Evolutionary conservation across 495 filamentous ascomycete genomes (phyloP), one percentile per base, ranked within the genome.

Genomic region (Xylaria nigripes): DNA sequence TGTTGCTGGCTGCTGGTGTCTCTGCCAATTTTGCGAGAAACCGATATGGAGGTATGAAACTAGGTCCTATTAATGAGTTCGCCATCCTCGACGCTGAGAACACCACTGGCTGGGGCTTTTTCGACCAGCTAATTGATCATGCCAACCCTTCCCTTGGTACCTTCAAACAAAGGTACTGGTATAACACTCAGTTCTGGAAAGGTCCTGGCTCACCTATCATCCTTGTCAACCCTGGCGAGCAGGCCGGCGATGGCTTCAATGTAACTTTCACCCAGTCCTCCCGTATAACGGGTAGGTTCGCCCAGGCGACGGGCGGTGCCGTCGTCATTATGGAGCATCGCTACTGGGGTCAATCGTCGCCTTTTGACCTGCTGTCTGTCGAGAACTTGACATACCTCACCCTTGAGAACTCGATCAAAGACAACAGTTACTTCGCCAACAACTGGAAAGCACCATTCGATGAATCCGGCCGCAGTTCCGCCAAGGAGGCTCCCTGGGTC

Each of bases 311-410:
- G 30, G 72, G 77, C 36, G 81, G 72, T 46, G 81, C 81, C 15
- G 76, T 78, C n/a, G 61, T 84, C 38, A 65, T 82, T 48, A 51
- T 84, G 46, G 81, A 84, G 61, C 81, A 80, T 59, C 70, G 79
- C 50, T 82, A 81, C 59, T 84, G 76, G 76, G 80, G 80, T n/a
- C 68, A 70, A 49, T 84, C 80, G 6, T 82, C 81, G 1, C 84
- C 84, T 1, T 85, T 76, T 57, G 63, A 69, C 13, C 63, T 68
- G 16, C 65, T 86, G 49, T 80, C 73, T 0, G 67, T 76, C 8
- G 66, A 82, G 54, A 84, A 78, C 18, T 64, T 87, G 61, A 72
- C 80, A 61, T 74, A 82, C 41, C 71, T 86, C 51, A 87, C 83
- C 4, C 70, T 86, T 30, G 69, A 81, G 43, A 78, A 87, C 57